phyloP scores from a whole-genome alignment of 768 basidiomycete genomes.

The Phylloporus sp. region DNA sequence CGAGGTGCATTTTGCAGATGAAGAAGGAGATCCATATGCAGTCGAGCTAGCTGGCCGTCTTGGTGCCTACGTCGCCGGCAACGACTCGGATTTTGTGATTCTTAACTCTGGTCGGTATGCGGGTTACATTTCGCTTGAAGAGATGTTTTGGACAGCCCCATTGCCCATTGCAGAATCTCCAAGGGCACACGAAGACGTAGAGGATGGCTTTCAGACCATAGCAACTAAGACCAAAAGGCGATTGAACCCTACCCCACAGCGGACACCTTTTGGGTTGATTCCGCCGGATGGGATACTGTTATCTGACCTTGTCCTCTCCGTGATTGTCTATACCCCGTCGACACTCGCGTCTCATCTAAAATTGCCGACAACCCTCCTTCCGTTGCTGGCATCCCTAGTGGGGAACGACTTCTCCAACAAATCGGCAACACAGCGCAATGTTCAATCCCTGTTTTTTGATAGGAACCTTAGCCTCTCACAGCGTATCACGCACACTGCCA shows the following conservation, averaged over 20 bases:
- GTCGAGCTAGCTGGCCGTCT: constrained; percentile 77
- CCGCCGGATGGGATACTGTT: constrained; percentile 43
- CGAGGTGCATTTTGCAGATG: constrained; percentile 69
- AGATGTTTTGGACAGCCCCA: constrained; percentile 60
- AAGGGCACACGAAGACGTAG: constrained; percentile 31
- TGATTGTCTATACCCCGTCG: constrained; percentile 58
- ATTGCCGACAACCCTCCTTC: constrained; percentile 67
- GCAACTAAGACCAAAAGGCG: constrained; percentile 51
- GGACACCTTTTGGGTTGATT: constrained; percentile 36
- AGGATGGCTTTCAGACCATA: constrained; percentile 59
- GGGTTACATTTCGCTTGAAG: constrained; percentile 74
- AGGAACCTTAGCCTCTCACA: constrained; percentile 51
- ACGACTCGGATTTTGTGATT: constrained; percentile 81
- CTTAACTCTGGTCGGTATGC: constrained; percentile 71
- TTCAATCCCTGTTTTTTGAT: constrained; percentile 68
- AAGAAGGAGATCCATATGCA: constrained; percentile 81
- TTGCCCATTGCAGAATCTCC: constrained; percentile 23
- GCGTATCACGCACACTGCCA: constrained; percentile 64
- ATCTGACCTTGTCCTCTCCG: constrained; percentile 47
- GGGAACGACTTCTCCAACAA: constrained; percentile 75
- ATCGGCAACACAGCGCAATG: constrained; percentile 44
- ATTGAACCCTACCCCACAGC: constrained; percentile 26
- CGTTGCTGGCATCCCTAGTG: constrained; percentile 71
- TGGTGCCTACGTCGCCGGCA: constrained; percentile 70
- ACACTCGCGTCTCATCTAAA: constrained; percentile 61